These are phyloP conservation scores for Bimuria novae-zelandiae DNA, from an alignment of 2,329 filamentous ascomycete genomes.

Conservation along the genomic window DNA sequence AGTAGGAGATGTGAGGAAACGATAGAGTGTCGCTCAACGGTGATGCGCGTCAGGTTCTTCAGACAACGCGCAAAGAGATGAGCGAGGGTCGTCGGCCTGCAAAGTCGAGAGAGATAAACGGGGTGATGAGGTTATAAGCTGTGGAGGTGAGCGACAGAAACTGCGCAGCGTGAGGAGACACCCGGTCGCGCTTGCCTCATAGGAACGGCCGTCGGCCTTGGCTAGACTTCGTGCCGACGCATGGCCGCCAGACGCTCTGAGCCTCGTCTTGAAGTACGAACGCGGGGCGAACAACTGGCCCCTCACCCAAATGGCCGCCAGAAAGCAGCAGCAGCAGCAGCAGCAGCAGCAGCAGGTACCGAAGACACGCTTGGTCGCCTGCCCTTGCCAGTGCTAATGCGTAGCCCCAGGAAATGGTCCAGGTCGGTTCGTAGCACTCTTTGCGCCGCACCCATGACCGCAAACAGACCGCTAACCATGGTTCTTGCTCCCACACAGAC, in stretches of 20 bases:
- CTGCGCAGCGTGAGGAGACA: slow-evolving; percentile 27
- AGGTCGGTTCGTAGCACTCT: slow-evolving; percentile 81
- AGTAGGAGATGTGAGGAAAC: slow-evolving; percentile 1
- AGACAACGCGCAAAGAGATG: too few relatives aligned
- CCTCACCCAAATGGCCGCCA: slow-evolving; percentile 47
- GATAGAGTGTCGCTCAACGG: neutral
- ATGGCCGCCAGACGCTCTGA: slow-evolving; percentile 7
- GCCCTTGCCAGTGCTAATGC: slow-evolving; percentile 25
- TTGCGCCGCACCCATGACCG: slow-evolving; percentile 27
- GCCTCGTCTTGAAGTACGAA: slow-evolving; percentile 12
- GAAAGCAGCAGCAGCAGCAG: slow-evolving; percentile 55
- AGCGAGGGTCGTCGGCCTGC: too few relatives aligned
- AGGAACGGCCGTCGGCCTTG: slow-evolving; percentile 22
- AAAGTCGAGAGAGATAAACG: neutral
- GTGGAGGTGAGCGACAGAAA: slow-evolving; percentile 17
- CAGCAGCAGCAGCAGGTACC: slow-evolving; percentile 53
- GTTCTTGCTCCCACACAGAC: slow-evolving; percentile 33
- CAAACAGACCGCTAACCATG: slow-evolving; percentile 44
- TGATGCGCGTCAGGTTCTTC: slow-evolving; percentile 7
- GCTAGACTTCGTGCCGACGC: slow-evolving; percentile 14
- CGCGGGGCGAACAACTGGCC: slow-evolving; percentile 18
- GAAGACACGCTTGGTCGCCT: neutral
- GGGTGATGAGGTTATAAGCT: neutral
- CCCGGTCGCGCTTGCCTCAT: slow-evolving; percentile 20
- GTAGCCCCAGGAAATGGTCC: slow-evolving; percentile 88